Base-by-base conservation (phyloP, 164 flowering plant species). In the Aristolochia fimbriata region DNA sequence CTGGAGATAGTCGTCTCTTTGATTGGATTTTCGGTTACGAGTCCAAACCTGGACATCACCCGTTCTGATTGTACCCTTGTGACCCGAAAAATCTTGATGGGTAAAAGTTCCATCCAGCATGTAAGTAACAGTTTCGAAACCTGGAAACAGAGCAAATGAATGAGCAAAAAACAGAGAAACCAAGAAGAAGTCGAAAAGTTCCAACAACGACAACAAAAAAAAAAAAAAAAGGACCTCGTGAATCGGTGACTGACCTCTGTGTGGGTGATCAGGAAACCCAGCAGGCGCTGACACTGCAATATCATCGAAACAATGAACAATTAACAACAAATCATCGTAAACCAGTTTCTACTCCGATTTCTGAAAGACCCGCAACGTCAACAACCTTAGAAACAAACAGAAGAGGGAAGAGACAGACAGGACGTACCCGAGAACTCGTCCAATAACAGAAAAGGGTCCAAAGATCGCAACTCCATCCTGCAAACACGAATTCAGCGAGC, bases 191-290 rank as follows among this genome's bases (percentile, higher is more conserved):
- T 6, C 7, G n/a, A n/a, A n/a, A n/a, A n/a, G n/a, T n/a, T n/a
- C n/a, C n/a, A n/a, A n/a, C n/a, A n/a, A n/a, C n/a, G n/a, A n/a
- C n/a, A n/a, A n/a, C n/a, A n/a, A n/a, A n/a, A n/a, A n/a, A n/a
- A 21, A 55, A 9, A 55, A 16, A 3, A 37, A 7, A 5, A 37
- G 12, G 8, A 10, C 43, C 10, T 6, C 43, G 43, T 27, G 19
- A 17, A 15, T n/a, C 17, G 15, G 45, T 51, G 30, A 52, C 61
- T 51, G 62, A 89, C 98, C 96, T 86, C 95, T 79, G 67, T 91
- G 98, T 4, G 96, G 96, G 75, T 91, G 97, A 63, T 88, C 97
- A 31, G 95, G 95, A 68, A 87, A 87, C 60, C 97, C 97, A 75
- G 93, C 89, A 15, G 97, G 97, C 45, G 91, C 77, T 27, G 91